These are phyloP conservation scores for Populus hybrid DNA, from an alignment of 441 rosid species.

Conservation along the genomic window DNA sequence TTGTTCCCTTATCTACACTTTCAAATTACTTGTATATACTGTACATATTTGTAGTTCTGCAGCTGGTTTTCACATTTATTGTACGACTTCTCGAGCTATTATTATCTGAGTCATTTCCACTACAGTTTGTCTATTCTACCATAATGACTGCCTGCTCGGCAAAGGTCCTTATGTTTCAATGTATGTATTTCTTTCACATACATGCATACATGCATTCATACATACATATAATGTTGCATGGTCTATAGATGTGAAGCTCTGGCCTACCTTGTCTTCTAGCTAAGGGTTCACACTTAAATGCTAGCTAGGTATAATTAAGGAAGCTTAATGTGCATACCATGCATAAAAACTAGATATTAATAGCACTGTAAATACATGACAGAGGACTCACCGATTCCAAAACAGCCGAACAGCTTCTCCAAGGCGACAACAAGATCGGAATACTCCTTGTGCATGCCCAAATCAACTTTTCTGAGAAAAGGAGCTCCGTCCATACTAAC, in stretches of 20 bases:
- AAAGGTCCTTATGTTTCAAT: not conserved
- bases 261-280: not conserved
- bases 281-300: not conserved
- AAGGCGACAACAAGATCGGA: constrained; percentile 50
- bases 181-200: not conserved
- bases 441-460: constrained; percentile 53
- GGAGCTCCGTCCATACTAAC: constrained; percentile 96
- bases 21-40: not conserved
- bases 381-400: constrained; percentile 49
- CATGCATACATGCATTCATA: too few species aligned
- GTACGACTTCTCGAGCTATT: not conserved
- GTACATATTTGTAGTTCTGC: not conserved
- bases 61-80: not conserved
- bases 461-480: constrained; percentile 75
- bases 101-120: not conserved
- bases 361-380: not conserved
- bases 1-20: not conserved
- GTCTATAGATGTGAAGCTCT: not conserved
- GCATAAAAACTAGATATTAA: not conserved
- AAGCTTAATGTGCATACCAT: not conserved
- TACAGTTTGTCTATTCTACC: not conserved
- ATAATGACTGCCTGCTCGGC: not conserved
- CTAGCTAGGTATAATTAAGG: not conserved
- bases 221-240: not conserved
- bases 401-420: constrained; percentile 58